Percentiles rank a stretch among this genome's conserved stretches.
phyloP scores from a whole-genome alignment of 441 rosid genomes.

The Syzygium syzygioides region DNA sequence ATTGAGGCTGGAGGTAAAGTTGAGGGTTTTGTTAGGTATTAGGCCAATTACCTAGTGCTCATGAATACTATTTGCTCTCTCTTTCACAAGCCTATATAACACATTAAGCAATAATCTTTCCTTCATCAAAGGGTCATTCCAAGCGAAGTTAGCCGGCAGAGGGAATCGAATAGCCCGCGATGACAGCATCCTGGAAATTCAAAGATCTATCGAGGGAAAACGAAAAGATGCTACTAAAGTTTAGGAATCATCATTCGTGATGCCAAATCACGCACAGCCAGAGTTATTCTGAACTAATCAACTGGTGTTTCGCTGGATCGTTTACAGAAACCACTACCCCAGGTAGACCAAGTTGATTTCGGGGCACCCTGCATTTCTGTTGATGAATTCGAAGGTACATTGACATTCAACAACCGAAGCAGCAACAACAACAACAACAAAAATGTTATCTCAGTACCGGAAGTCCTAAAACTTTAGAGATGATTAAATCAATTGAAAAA shows the following conservation, averaged over 20 bases:
- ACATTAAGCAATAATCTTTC: not conserved
- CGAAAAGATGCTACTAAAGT: not conserved
- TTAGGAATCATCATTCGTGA: not conserved
- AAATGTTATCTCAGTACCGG: not conserved
- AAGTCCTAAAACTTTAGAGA: not conserved
- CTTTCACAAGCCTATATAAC: not conserved
- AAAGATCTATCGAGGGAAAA: not conserved
- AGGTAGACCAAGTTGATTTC: not conserved
- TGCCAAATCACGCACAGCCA: not conserved
- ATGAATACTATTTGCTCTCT: not conserved
- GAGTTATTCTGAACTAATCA: not conserved
- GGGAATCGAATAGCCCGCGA: not conserved
- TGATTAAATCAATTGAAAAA: not conserved
- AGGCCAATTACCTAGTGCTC: not conserved
- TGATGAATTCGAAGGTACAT: not conserved
- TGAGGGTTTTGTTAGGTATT: no score
- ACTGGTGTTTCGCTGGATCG: not conserved
- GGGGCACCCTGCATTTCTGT: not conserved
- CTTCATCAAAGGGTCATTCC: not conserved
- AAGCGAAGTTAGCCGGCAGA: not conserved
- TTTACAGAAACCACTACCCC: no score
- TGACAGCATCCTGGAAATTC: not conserved
- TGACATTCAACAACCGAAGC: not conserved
- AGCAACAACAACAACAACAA: not conserved
- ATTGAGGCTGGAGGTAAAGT: no score